Evolutionary conservation across 2,329 filamentous ascomycete species (phyloP), one percentile per base, ranked within the genome.

Genomic region (Fusarium sororula): DNA sequence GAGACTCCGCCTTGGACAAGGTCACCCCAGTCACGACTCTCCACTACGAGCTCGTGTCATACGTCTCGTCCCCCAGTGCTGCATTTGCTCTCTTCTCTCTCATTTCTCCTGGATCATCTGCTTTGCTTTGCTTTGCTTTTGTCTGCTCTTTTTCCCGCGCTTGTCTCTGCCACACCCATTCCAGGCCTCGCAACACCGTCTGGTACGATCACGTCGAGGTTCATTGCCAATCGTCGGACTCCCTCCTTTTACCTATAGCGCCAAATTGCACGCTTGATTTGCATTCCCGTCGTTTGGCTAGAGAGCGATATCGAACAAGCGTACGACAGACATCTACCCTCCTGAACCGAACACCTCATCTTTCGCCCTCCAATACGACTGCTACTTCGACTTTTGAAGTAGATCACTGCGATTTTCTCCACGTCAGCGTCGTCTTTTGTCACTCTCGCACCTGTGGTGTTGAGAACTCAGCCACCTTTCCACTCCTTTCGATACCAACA

Each of bases 161-260:
- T 73, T 75, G 74, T 67, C 77, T 74, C 74, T 71, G 71, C 72
- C 60, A 59, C 64, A 67, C 65, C 70, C 77, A 80, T 78, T 80
- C 79, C 75, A 80, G 79, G 75, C 67, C 72, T 79, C 78, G 73
- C 77, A 78, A 72, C 54, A 77, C 71, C 79, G 79, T 80, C 79
- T 80, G 79, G 79, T 68, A 80, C 79, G 79, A 81, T 71, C 79
- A 74, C 75, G 70, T 75, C 68, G 78, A 75, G 73, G 74, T 47
- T 76, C 68, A 66, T 63, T 69, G 63, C 61, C 69, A 65, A 68
- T 73, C 69, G 69, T 72, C 75, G 66, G 66, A 60, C 68, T 63
- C 72, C 57, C 63, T 76, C 69, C 65, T 71, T 72, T 68, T 70
- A 54, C 61, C 53, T 51, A 61, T 66, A 74, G 67, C 70, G 72